Evolutionary conservation across 2,329 filamentous ascomycete species (phyloP).

Genomic region (Talaromyces pinophilus): DNA sequence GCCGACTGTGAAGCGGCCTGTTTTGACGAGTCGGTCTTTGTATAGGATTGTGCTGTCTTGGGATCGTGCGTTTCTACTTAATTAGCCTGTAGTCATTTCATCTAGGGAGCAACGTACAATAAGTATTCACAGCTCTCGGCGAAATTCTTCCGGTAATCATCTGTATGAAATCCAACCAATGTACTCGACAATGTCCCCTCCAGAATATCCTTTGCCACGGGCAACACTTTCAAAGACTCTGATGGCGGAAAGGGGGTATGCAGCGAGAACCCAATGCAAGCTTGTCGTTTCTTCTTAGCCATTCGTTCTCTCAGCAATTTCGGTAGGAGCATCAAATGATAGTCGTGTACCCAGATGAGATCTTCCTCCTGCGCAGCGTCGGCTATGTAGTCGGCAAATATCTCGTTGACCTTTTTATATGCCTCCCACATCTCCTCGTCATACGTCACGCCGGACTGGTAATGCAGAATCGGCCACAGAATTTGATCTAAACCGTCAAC

Average conservation of each 20-base stretch:
- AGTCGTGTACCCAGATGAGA: slow-evolving; percentile 94
- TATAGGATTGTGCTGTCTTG: slow-evolving; percentile 80
- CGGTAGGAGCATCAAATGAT: slow-evolving; percentile 93
- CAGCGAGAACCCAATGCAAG: slow-evolving; percentile 93
- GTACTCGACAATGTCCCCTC: slow-evolving; percentile 83
- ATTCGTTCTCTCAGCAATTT: slow-evolving; percentile 80
- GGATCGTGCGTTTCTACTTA: slow-evolving; percentile 52
- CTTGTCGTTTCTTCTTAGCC: slow-evolving; percentile 68
- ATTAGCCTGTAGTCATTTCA: slow-evolving; percentile 2
- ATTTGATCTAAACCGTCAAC: slow-evolving; percentile 71
- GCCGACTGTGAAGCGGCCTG: slow-evolving; percentile 90
- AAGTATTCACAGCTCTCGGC: slow-evolving; percentile 85
- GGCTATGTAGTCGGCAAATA: slow-evolving; percentile 82
- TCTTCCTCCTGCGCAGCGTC: slow-evolving; percentile 82
- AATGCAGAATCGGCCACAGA: slow-evolving; percentile 95
- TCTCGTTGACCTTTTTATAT: slow-evolving; percentile 82
- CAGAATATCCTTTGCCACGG: slow-evolving; percentile 80
- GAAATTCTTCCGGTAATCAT: slow-evolving; percentile 91
- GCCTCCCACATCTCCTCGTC: slow-evolving; percentile 86
- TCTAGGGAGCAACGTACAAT: slow-evolving; percentile 53
- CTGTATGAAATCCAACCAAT: slow-evolving; percentile 96
- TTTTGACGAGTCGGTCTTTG: slow-evolving; percentile 76
- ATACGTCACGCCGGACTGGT: slow-evolving; percentile 92
- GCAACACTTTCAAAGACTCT: slow-evolving; percentile 89
- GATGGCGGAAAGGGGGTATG: slow-evolving; percentile 92